phyloP scores from a whole-genome alignment of 2,329 filamentous ascomycete species.

The Echinosphaeria canescens region DNA sequence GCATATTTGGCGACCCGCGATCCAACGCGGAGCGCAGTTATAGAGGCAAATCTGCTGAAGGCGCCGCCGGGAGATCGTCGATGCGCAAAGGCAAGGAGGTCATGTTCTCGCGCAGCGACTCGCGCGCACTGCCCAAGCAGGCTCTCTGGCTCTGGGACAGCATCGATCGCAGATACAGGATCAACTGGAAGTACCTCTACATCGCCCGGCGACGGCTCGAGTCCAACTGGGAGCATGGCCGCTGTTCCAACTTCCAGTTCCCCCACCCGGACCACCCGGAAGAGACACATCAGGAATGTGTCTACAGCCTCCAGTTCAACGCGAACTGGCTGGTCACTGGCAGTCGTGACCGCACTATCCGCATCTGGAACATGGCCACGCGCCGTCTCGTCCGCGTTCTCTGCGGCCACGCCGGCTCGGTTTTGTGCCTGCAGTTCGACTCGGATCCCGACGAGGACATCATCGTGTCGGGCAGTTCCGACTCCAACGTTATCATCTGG shows the following conservation, averaged over 20 bases:
- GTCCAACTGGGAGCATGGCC: conserved; percentile 74
- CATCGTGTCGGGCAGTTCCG: conserved; percentile 88
- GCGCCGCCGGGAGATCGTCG: too few relatives aligned
- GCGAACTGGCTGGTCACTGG: conserved; percentile 78
- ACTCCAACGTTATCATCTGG: conserved; percentile 82
- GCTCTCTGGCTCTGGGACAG: conserved; percentile 28
- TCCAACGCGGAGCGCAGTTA: too few relatives aligned
- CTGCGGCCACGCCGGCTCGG: conserved; percentile 60
- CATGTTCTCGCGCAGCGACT: conserved; percentile 12
- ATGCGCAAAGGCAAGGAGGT: too few relatives aligned
- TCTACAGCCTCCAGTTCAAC: conserved; percentile 86
- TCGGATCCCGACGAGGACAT: conserved; percentile 70
- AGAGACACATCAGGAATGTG: conserved; percentile 79
- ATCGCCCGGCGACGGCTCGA: conserved; percentile 70
- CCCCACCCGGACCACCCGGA: conserved; percentile 62
- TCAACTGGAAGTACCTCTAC: conserved; percentile 92
- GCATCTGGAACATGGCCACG: conserved; percentile 78
- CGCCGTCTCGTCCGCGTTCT: conserved; percentile 52
- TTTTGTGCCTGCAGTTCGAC: conserved; percentile 90
- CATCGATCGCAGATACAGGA: conserved; percentile 26
- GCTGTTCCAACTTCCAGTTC: conserved; percentile 70
- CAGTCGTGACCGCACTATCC: conserved; percentile 69
- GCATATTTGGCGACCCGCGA: conserved; percentile 10
- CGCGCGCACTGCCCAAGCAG: conserved; percentile 2
- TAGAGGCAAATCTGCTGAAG: too few relatives aligned